These are phyloP conservation scores for Ochromonas danica DNA, from an alignment of 108 stramenopile species.

Conservation along the genomic window DNA sequence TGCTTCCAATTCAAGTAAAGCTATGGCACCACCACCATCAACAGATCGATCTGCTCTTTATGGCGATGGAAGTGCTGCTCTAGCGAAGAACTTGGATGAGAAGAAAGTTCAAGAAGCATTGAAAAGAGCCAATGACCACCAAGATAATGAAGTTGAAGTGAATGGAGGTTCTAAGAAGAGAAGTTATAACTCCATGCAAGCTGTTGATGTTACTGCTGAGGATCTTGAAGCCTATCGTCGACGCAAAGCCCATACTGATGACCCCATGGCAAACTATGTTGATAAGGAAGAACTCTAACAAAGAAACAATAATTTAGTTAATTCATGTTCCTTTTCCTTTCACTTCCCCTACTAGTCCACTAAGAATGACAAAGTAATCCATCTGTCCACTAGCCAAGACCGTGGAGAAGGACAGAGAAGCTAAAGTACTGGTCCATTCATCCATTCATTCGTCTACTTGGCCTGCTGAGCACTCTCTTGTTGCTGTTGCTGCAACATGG, in stretches of 20 bases:
- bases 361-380: no score
- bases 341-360: no score
- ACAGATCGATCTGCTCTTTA: not conserved
- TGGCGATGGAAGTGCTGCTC: slow-evolving; percentile 68
- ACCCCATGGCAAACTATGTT: slow-evolving; percentile 72
- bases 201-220: slow-evolving; percentile 78
- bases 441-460: no score
- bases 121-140: slow-evolving; percentile 57
- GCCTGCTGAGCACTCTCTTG: no score
- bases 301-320: no score
- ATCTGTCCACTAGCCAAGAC: no score
- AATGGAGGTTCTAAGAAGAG: slow-evolving; percentile 62
- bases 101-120: slow-evolving; percentile 73
- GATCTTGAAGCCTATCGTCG: slow-evolving; percentile 94
- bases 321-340: no score
- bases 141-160: slow-evolving; percentile 41
- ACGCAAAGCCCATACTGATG: slow-evolving; percentile 65
- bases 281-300: slow-evolving; percentile 42
- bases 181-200: slow-evolving; percentile 75
- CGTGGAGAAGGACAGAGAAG: no score
- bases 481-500: no score
- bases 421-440: no score
- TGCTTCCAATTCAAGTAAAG: slow-evolving; percentile 77
- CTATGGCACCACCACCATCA: no score
- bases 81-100: slow-evolving; percentile 65